Evolutionary conservation across 2,329 filamentous ascomycete species (phyloP), one percentile per base, ranked within the genome.

Genomic region (Exophiala sp.): DNA sequence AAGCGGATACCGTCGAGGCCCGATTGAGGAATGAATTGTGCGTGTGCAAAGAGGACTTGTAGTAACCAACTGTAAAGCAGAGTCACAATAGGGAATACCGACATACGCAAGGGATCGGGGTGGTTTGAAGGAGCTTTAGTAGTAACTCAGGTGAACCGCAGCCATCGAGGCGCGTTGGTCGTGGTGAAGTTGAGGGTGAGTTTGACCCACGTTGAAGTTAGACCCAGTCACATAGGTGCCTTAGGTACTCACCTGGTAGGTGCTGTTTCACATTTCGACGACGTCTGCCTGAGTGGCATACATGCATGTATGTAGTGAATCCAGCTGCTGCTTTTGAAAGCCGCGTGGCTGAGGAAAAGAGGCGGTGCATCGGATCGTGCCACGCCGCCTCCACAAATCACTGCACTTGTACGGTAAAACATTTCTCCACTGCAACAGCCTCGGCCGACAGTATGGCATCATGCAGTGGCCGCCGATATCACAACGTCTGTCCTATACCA

Each of bases 61-160:
- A 65, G 65, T 47, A 56, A 64, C 27, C 62, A 66, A 43, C 62
- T n/a, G 46, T 18, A 62, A 60, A 56, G 55, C 47, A 38, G 53
- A 60, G 34, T 40, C 61, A 3, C 48, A 56, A 27, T 48, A 50
- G 10, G 48, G 60, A 22, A 43, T 11, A 43, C 13, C 22, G 32
- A 35, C 45, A 50, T 44, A 32, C 47, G 23, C 35, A 38, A 19
- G 35, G 35, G 35, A 22, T 4, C 16, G 37, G n/a, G n/a, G 16
- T n/a, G n/a, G 38, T n/a, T n/a, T n/a, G 2, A 6, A 30, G 21
- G 24, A 14, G 27, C 13, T n/a, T 41, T 16, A 35, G 35, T 48
- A 43, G n/a, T 43, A 3, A 14, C n/a, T n/a, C n/a, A 24, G 21
- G n/a, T 24, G 38, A 5, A 37, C 11, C 34, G 7, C 5, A 9